A percentile compares a stretch with the other conserved stretches of the same genome.
These are phyloP conservation scores for Hypomontagnella monticulosa DNA, from an alignment of 495 filamentous ascomycete species.

Conservation along the genomic window DNA sequence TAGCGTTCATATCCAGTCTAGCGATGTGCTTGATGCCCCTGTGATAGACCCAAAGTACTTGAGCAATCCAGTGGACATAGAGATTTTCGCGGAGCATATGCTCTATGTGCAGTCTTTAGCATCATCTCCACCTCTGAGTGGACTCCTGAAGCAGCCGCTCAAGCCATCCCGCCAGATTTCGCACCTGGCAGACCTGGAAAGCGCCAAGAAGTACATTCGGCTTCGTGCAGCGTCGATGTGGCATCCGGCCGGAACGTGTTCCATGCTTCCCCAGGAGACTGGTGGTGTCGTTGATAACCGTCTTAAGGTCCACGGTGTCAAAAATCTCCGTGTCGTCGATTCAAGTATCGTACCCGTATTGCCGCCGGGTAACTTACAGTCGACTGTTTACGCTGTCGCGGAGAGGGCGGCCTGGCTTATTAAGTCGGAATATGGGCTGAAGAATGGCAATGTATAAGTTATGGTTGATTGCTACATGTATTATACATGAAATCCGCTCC, in stretches of 20 bases:
- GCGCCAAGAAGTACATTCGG: conserved; percentile 10
- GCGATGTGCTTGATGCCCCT: conserved; percentile 49
- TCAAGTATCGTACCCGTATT: conserved; percentile 46
- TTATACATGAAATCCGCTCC: too few relatives aligned
- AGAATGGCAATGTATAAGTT: too few relatives aligned
- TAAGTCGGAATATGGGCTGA: conserved; percentile 3
- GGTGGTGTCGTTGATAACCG: conserved; percentile 35
- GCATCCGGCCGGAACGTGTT: conserved; percentile 40
- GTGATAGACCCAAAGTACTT: conserved; percentile 65
- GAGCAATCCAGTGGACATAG: conserved; percentile 60
- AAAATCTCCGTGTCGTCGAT: conserved; percentile 49
- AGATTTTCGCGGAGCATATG: conserved; percentile 54
- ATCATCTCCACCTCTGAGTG: conserved; percentile 13
- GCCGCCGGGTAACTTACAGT: conserved; percentile 47
- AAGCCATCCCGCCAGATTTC: background rate
- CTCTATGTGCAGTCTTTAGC: conserved; percentile 16
- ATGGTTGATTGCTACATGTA: too few relatives aligned
- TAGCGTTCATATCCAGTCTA: conserved; percentile 62
- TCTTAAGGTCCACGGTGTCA: conserved; percentile 37
- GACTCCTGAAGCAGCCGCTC: conserved; percentile 10
- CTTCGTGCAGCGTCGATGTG: conserved; percentile 20
- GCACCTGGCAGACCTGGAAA: conserved; percentile 2
- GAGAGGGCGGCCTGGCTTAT: conserved; percentile 41
- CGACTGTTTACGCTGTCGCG: conserved; percentile 51
- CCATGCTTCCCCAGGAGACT: conserved; percentile 38